Evolutionary conservation across 2,329 filamentous ascomycete genomes (phyloP).

Genomic region (Cercospora berteroae): DNA sequence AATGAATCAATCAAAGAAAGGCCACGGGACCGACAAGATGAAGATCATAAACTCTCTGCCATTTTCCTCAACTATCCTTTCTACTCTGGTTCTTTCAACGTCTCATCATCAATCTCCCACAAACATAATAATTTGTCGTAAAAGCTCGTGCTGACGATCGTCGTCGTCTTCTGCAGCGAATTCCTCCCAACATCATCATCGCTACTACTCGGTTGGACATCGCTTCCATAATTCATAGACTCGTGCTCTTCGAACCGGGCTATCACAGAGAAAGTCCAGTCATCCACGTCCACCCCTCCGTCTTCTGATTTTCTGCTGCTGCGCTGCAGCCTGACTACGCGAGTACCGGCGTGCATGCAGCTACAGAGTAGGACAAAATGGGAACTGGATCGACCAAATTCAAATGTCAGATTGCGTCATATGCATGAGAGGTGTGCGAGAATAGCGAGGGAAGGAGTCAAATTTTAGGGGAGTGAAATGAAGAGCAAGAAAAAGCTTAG

Average conservation of each 20-base stretch:
- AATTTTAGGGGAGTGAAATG: background rate
- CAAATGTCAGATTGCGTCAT: slow-evolving; percentile 20
- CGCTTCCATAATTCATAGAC: slow-evolving; percentile 94
- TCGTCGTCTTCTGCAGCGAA: slow-evolving; percentile 36
- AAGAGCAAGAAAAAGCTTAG: background rate
- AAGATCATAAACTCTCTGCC: background rate
- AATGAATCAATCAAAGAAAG: background rate
- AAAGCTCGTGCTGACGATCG: slow-evolving; percentile 70
- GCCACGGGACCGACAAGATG: background rate
- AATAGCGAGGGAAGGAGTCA: background rate
- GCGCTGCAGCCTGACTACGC: slow-evolving; percentile 55
- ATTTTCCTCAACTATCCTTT: background rate
- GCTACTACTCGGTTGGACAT: slow-evolving; percentile 54
- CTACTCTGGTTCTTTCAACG: background rate
- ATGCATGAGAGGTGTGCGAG: background rate
- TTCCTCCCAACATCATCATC: background rate
- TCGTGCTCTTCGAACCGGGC: slow-evolving; percentile 78
- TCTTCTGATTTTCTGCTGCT: slow-evolving; percentile 9
- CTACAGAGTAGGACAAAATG: slow-evolving; percentile 67
- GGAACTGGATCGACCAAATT: slow-evolving; percentile 5
- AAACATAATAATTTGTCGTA: slow-evolving; percentile 70
- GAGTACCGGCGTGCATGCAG: slow-evolving; percentile 87
- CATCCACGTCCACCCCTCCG: too few relatives aligned
- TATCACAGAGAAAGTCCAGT: slow-evolving; percentile 64
- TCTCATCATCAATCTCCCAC: slow-evolving; percentile 49